Evolutionary conservation across 495 filamentous ascomycete species (phyloP), one percentile per base, ranked within the genome.

Genomic region (Apodospora peruviana): DNA sequence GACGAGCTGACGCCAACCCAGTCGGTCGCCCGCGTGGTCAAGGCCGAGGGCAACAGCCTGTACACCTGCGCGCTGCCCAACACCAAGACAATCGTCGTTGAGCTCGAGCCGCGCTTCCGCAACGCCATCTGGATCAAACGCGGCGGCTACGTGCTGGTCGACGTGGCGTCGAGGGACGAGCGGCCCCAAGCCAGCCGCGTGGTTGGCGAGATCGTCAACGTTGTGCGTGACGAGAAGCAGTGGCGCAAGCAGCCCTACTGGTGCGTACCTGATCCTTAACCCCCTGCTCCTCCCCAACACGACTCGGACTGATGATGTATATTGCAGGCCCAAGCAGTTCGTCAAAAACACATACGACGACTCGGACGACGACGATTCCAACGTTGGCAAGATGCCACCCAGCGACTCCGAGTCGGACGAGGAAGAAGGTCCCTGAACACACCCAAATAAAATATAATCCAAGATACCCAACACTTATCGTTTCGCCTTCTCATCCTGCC

Each of bases 161-260:
- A 96, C 50, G 81, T 82, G 23, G 73, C 75, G 24, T 63, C 64
- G 2, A 73, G 84, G 9, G 75, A 85, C 22, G 76, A 86, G 29
- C 80, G 80, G 21, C 78, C 75, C n/a, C 74, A 84, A 42, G 79
- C 82, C 22, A 91, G 89, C 57, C 91, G 87, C 69, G 76, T 96
- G 8, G 74, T 78, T 40, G 93, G 91, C 14, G 88, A 95, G 67
- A 95, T 98, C 60, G 76, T 94, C 57, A 96, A 96, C 62, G 81
- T 98, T 10, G 90, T 98, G 34, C 72, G 86, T 40, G 87, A 95
- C 60, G 93, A 96, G 71, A 93, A 87, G 70, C 73, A 73, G 27
- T 98, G 93, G 93, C 81, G 91, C 51, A 94, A 91, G 69, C 80
- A 85, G 69, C 59, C 71, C n/a, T 98, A 90, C 60, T 97, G 93